Evolutionary conservation across 345 rosid species (phyloP).

Genomic region (Microthlaspi erraticum): DNA sequence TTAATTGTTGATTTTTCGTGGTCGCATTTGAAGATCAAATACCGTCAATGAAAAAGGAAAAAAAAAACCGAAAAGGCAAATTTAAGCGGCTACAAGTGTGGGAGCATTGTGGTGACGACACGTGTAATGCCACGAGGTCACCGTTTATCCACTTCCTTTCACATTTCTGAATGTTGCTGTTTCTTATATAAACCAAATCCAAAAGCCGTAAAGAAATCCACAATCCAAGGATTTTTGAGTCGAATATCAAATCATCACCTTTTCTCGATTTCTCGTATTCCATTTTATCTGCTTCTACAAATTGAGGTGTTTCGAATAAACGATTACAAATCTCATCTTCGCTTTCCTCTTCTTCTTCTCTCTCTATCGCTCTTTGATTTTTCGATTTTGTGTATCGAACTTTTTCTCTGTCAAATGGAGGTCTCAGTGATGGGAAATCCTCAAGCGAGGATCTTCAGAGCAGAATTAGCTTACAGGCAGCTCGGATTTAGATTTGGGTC

Average conservation of each 20-base stretch:
- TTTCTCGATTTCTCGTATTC: background rate
- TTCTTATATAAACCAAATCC: conserved; percentile 38
- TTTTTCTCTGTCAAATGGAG: conserved; percentile 52
- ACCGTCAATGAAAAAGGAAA: background rate
- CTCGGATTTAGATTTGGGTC: conserved; percentile 40
- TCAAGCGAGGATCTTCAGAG: conserved; percentile 51
- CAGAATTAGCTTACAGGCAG: conserved; percentile 51
- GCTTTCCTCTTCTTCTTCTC: background rate
- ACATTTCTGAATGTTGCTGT: background rate
- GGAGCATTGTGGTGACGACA: conserved; percentile 22
- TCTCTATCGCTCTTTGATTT: background rate
- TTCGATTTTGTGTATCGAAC: background rate
- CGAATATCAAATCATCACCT: background rate
- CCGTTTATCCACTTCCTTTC: conserved; percentile 25
- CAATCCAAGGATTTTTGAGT: background rate
- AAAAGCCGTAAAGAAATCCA: conserved; percentile 13
- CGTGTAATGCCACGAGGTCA: conserved; percentile 38
- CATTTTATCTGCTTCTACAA: background rate
- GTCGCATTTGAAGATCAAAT: conserved; percentile 13
- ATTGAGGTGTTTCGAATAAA: conserved; percentile 18
- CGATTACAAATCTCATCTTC: background rate
- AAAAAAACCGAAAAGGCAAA: background rate
- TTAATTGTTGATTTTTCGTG: conserved; percentile 32
- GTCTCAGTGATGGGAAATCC: conserved; percentile 62
- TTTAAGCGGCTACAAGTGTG: conserved; percentile 43